Evolutionary conservation across 2,329 filamentous ascomycete species (phyloP), one percentile per base, ranked within the genome.

Genomic region (Cladosporium phlei): DNA sequence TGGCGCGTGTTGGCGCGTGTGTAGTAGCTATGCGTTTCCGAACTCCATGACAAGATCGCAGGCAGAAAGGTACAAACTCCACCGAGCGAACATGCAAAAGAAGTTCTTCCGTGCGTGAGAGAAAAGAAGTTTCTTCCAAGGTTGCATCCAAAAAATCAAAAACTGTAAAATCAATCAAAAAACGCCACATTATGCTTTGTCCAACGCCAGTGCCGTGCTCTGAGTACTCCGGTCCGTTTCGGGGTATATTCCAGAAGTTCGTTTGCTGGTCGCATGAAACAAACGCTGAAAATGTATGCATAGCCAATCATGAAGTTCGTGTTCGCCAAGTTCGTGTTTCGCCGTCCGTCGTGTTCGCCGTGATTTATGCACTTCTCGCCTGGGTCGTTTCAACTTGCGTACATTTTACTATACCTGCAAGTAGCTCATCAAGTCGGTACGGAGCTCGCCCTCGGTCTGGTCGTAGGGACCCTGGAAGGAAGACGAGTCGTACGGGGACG

Each of bases 251-350:
- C n/a, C n/a, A n/a, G n/a, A n/a, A n/a, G n/a, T n/a, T n/a, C n/a
- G n/a, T n/a, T n/a, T n/a, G n/a, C 24, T 37, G 32, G 30, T 45
- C 24, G 42, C 42, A 37, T 19, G 21, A 45, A 34, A 16, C 19
- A 45, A 28, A 32, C 32, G 42, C 42, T 29, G 42, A 25, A 20
- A 28, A 45, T 28, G 33, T 25, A 35, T 28, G 42, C 42, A 24
- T 45, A 33, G 32, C 42, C 32, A n/a, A 32, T 45, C 42, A 32
- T 45, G 42, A 45, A 45, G 17, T 21, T 45, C 42, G 42, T 45
- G 32, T 34, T 17, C 14, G 38, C 10, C 29, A 21, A 30, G 14
- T 34, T 22, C 30, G 24, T 14, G 22, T 19, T 14, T 25, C 29
- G 30, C 21, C 21, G 40, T 30, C 16, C 33, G 12, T 30, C 10